Evolutionary conservation across 2,329 filamentous ascomycete genomes (phyloP).

Genomic region (Knufia petricola): DNA sequence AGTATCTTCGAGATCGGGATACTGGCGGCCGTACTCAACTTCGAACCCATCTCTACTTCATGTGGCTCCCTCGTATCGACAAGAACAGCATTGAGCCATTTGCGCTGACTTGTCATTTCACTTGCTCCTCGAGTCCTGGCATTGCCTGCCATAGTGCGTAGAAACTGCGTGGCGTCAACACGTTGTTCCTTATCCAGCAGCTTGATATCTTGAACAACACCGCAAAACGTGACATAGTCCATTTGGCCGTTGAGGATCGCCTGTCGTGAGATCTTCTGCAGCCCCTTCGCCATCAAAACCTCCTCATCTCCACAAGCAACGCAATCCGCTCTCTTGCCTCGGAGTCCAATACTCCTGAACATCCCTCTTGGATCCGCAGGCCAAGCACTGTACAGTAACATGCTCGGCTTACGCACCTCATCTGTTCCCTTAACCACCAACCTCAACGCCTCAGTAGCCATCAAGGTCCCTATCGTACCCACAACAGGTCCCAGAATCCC

Average conservation of each 20-base stretch:
- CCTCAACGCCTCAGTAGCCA: constrained; percentile 82
- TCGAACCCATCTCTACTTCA: constrained; percentile 67
- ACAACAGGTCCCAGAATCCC: constrained; percentile 89
- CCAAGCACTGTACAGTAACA: constrained; percentile 49
- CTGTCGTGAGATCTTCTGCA: constrained; percentile 53
- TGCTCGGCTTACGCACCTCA: constrained; percentile 26
- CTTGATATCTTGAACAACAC: constrained; percentile 46
- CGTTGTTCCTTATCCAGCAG: constrained; percentile 56
- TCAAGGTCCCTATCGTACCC: constrained; percentile 82
- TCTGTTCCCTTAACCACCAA: constrained; percentile 46
- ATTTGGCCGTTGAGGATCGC: constrained; percentile 55
- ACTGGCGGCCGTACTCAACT: constrained; percentile 63
- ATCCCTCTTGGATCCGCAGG: constrained; percentile 31
- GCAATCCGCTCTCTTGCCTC: constrained; percentile 59
- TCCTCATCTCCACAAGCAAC: constrained; percentile 62
- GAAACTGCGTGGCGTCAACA: constrained; percentile 56
- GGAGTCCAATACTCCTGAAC: constrained; percentile 69
- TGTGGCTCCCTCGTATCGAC: constrained; percentile 78
- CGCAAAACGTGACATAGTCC: constrained; percentile 84
- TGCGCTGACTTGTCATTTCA: not conserved
- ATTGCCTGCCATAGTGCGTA: constrained; percentile 23
- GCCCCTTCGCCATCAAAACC: constrained; percentile 50
- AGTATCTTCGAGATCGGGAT: constrained; percentile 37
- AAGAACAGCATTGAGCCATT: constrained; percentile 43
- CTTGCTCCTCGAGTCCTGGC: constrained; percentile 1